Percentiles rank a stretch among this genome's conserved stretches.
Evolutionary conservation across 225 moss, liverwort and hornwort genomes (phyloP).

Genomic region (Marchantia paleacea): DNA sequence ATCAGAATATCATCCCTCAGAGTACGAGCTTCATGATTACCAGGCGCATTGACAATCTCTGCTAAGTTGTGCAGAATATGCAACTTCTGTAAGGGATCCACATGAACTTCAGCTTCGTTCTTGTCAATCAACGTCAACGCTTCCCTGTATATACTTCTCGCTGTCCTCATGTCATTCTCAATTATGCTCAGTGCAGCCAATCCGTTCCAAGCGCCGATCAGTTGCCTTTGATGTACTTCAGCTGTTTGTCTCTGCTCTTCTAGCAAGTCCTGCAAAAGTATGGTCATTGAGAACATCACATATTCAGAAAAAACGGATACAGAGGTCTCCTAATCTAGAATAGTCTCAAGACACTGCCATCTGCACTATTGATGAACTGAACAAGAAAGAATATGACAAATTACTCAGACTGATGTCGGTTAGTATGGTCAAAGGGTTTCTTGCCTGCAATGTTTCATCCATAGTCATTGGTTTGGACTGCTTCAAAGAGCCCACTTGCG

Average conservation of each 20-base stretch:
- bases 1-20: slow-evolving; percentile 68
- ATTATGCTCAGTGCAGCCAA: slow-evolving; percentile 80
- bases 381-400: not conserved
- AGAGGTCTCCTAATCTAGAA: not conserved
- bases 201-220: slow-evolving; percentile 92
- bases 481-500: slow-evolving; percentile 94
- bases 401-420: not conserved
- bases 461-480: slow-evolving; percentile 90
- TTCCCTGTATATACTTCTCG: slow-evolving; percentile 79
- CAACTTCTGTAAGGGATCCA: slow-evolving; percentile 89
- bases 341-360: not conserved
- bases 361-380: not conserved
- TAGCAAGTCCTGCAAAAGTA: slow-evolving; percentile 61
- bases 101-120: slow-evolving; percentile 69
- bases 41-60: slow-evolving; percentile 42
- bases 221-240: slow-evolving; percentile 71
- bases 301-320: not conserved
- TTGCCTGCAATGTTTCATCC: slow-evolving; percentile 91
- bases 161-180: slow-evolving; percentile 60
- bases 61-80: slow-evolving; percentile 94
- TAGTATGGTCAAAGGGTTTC: not conserved
- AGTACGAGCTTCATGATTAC: slow-evolving; percentile 45
- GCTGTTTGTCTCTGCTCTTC: slow-evolving; percentile 80
- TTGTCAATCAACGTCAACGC: slow-evolving; percentile 73
- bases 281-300: not conserved